Evolutionary conservation across 78 protist species (phyloP), one percentile per base, ranked within the genome.

Genomic region (Guillardia theta): DNA sequence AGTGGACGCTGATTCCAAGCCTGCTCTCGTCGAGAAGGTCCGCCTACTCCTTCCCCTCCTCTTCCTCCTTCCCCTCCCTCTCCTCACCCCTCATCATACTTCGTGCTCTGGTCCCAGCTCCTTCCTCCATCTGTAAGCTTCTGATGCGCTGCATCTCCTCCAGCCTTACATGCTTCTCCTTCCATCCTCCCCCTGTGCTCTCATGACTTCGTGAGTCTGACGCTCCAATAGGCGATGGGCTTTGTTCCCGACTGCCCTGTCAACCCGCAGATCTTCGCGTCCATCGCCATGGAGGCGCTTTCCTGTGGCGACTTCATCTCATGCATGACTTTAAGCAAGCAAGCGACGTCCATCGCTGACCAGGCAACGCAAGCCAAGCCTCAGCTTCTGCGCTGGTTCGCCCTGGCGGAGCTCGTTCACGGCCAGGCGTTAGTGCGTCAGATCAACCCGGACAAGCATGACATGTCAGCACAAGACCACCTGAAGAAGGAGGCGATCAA

Each of bases 401-500:
- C 90, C 37, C 44, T 78, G 18, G 45, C 90, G 43, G 90, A 78
- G 90, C 10, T 10, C 90, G n/a, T 15, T 30, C 48, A 37, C 24
- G 90, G 90, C 44, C 90, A 43, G 21, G 45, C 90, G 48, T 19
- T 78, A 18, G 50, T 78, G 6, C 33, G 43, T 19, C 90, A 78
- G 48, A 78, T 78, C 90, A 48, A 78, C 48, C 90, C 48, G 18
- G 50, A 78, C 33, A 37, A 78, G 90, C 90, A 78, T 50, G 90
- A 78, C 90, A 37, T 78, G 33, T 18, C 90, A 4, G 8, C 90
- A 19, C 90, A 78, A 48, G 90, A 78, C 48, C 90, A 5, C 33
- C 90, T 78, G 18, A 70, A 70, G 41, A 36, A 70, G 1, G 83
- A 22, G 10, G 83, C 83, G 9, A 70, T 70, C 4, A 18, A 4